Percentiles rank a stretch among this genome's conserved stretches.
phyloP scores from a whole-genome alignment of 75 land plant species.

The Sequoia sempervirens region DNA sequence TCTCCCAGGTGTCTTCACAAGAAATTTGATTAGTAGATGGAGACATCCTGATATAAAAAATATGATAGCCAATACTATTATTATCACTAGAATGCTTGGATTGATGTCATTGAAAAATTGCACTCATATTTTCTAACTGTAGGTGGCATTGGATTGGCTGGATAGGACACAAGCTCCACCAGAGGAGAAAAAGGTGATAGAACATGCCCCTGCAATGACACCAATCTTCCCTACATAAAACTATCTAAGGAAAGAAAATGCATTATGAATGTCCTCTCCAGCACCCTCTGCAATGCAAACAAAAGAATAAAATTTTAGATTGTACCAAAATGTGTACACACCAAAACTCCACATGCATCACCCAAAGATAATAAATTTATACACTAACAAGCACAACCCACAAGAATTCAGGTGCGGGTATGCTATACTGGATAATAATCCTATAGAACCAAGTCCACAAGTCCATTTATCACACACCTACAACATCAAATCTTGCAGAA shows the following conservation, averaged over 20 bases:
- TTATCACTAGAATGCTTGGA: constrained; percentile 42
- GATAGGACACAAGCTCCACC: neutral
- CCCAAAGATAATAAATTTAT: neutral
- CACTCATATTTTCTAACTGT: too few relatives aligned
- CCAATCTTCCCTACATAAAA: neutral
- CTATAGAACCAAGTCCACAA: neutral
- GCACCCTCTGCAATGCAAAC: neutral
- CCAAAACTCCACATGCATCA: neutral
- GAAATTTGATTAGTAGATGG: constrained; percentile 37
- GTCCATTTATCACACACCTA: neutral
- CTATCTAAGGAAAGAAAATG: neutral
- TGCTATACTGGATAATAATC: neutral
- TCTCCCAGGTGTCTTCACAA: constrained; percentile 21
- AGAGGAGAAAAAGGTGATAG: neutral
- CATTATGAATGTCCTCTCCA: neutral
- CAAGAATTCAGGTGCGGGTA: neutral
- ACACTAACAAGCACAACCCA: neutral
- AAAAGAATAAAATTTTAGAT: neutral
- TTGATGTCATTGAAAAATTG: constrained; percentile 16
- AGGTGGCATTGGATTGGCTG: too few relatives aligned
- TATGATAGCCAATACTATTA: too few relatives aligned
- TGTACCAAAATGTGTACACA: neutral
- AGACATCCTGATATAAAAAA: constrained; percentile 45
- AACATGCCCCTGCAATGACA: neutral
- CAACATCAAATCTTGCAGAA: neutral